Percentiles rank a stretch among this genome's conserved stretches.
phyloP scores from a whole-genome alignment of 306 rosid species.

The Psophocarpus tetragonolobus region DNA sequence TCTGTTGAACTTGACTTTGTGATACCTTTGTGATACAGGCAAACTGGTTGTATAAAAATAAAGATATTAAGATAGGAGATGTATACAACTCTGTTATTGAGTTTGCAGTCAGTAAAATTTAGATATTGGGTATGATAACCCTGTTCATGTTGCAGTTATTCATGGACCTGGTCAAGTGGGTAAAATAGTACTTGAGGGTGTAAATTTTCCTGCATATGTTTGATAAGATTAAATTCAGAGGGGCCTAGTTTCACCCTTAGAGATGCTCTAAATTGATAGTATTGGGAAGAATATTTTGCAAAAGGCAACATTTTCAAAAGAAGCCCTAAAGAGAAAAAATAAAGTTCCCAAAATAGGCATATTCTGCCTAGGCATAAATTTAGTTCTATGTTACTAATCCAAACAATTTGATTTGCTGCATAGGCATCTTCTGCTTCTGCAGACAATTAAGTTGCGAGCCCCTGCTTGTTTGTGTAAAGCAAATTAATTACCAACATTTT shows the following conservation, averaged over 20 bases:
- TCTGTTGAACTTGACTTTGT: no score
- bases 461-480: not conserved
- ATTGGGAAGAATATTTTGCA: not conserved
- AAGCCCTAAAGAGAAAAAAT: not conserved
- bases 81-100: no score
- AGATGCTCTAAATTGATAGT: not conserved
- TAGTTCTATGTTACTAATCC: not conserved
- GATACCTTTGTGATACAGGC: no score
- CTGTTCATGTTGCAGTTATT: not conserved
- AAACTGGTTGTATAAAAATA: no score
- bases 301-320: not conserved
- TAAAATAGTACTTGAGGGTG: not conserved
- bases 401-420: not conserved
- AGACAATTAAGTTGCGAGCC: not conserved
- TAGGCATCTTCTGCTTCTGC: not conserved
- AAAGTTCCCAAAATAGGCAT: no score
- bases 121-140: not conserved
- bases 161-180: not conserved
- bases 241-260: not conserved
- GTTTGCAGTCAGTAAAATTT: no score
- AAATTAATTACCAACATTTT: not conserved
- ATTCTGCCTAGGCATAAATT: no score
- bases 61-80: no score
- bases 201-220: no score
- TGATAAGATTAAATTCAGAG: not conserved